Conservation (phyloP, 164 flowering plant genomes). For the Litsea cubeba region DNA sequence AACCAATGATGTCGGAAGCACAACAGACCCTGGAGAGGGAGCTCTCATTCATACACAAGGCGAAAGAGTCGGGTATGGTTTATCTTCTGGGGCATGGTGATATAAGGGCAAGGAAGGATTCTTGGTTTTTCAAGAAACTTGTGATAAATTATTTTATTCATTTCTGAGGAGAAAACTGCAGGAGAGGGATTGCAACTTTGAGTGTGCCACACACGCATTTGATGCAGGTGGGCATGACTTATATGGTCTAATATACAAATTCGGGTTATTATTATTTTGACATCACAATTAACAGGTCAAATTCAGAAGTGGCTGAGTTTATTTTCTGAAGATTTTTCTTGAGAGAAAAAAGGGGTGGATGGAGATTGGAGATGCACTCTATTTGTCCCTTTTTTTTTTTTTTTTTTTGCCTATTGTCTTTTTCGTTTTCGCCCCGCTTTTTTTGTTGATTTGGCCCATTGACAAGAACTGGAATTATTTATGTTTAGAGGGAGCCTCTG, state of each 20-base stretch:
- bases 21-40: conserved; percentile 87
- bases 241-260: conserved; percentile 63
- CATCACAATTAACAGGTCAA: background rate
- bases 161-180: conserved; percentile 89
- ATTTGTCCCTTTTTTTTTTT: too few relatives aligned
- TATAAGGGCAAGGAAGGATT: conserved; percentile 91
- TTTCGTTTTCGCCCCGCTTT: too few relatives aligned
- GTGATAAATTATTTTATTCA: conserved; percentile 83
- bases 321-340: background rate
- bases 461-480: too few relatives aligned
- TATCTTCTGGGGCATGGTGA: conserved; percentile 97
- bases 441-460: too few relatives aligned
- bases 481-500: too few relatives aligned
- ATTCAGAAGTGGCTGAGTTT: background rate
- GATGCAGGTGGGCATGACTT: conserved; percentile 96
- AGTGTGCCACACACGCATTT: conserved; percentile 88
- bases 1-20: conserved; percentile 34
- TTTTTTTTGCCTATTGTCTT: too few relatives aligned
- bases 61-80: conserved; percentile 92
- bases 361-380: too few relatives aligned
- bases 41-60: conserved; percentile 77
- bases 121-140: conserved; percentile 93
- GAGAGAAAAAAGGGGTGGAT: too few relatives aligned
- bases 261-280: background rate
- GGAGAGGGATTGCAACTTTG: conserved; percentile 82